Evolutionary conservation across 345 rosid species (phyloP).

Genomic region (Mallotus nudiflorus): DNA sequence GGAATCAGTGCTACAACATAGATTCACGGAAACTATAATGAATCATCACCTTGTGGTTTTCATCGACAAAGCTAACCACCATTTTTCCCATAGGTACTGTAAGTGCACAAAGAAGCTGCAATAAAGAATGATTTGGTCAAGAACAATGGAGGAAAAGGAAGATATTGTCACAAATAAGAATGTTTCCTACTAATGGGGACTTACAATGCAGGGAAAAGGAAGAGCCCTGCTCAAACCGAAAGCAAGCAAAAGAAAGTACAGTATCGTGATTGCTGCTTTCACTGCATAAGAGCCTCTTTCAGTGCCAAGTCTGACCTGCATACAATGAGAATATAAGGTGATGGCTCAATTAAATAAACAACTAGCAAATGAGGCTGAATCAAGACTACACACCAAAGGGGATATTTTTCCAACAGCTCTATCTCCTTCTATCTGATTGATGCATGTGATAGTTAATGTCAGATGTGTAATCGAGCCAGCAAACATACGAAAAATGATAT

Average conservation of each 20-base stretch:
- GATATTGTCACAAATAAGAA: not conserved
- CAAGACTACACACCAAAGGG: slow-evolving; percentile 58
- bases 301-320: slow-evolving; percentile 77
- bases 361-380: not conserved
- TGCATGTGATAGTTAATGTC: not conserved
- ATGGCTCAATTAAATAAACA: not conserved
- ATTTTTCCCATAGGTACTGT: slow-evolving; percentile 70
- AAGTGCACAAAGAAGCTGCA: slow-evolving; percentile 67
- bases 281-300: slow-evolving; percentile 55
- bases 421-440: slow-evolving; percentile 70
- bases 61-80: slow-evolving; percentile 63
- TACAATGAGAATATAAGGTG: not conserved
- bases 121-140: slow-evolving; percentile 11
- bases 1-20: not conserved
- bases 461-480: not conserved
- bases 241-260: slow-evolving; percentile 48
- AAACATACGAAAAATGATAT: not conserved
- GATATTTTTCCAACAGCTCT: slow-evolving; percentile 68
- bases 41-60: slow-evolving; percentile 64
- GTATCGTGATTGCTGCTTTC: slow-evolving; percentile 44
- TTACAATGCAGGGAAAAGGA: slow-evolving; percentile 66
- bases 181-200: slow-evolving; percentile 20
- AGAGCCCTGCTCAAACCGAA: slow-evolving; percentile 57
- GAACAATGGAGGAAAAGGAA: not conserved
- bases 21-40: not conserved